These are phyloP conservation scores for Annulohypoxylon truncatum DNA, from an alignment of 2,329 filamentous ascomycete genomes.

Conservation along the genomic window DNA sequence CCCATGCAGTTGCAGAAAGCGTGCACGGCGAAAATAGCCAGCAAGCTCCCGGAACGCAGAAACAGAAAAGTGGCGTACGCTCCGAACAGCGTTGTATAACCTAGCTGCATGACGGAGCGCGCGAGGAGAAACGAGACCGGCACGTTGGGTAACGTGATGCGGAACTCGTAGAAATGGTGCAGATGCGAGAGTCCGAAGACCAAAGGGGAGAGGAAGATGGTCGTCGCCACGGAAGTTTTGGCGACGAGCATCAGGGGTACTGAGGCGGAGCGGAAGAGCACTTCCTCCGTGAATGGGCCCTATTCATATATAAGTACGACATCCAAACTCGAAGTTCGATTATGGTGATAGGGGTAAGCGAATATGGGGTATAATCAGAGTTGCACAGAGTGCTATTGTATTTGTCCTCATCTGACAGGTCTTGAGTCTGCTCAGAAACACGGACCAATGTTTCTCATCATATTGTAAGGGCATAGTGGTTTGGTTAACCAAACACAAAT, in stretches of 20 bases:
- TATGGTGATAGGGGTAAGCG: slow-evolving; percentile 7
- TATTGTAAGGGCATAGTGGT: slow-evolving; percentile 47
- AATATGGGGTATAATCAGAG: slow-evolving; percentile 25
- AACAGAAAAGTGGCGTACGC: slow-evolving; percentile 93
- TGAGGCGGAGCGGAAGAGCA: slow-evolving; percentile 90
- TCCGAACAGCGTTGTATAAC: slow-evolving; percentile 92
- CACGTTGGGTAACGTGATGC: slow-evolving; percentile 79
- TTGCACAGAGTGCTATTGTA: slow-evolving; percentile 52
- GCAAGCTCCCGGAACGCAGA: slow-evolving; percentile 83
- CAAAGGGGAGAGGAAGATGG: slow-evolving; percentile 84
- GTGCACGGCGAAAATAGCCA: slow-evolving; percentile 81
- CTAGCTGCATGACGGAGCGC: slow-evolving; percentile 84
- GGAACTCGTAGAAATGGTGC: slow-evolving; percentile 96
- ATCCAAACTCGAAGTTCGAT: not conserved
- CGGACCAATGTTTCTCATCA: slow-evolving; percentile 85
- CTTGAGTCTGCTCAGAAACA: slow-evolving; percentile 76
- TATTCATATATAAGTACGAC: slow-evolving; percentile 48
- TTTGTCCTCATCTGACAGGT: slow-evolving; percentile 49
- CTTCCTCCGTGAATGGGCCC: slow-evolving; percentile 91
- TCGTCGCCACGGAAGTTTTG: slow-evolving; percentile 64
- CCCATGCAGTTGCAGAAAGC: slow-evolving; percentile 94
- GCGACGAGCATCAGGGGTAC: slow-evolving; percentile 85
- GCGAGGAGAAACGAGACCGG: slow-evolving; percentile 73
- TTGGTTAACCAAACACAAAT: not conserved
- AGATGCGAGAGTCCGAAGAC: slow-evolving; percentile 94